Conservation (phyloP, 2,329 filamentous ascomycete genomes). For the Zymoseptoria tritici region DNA sequence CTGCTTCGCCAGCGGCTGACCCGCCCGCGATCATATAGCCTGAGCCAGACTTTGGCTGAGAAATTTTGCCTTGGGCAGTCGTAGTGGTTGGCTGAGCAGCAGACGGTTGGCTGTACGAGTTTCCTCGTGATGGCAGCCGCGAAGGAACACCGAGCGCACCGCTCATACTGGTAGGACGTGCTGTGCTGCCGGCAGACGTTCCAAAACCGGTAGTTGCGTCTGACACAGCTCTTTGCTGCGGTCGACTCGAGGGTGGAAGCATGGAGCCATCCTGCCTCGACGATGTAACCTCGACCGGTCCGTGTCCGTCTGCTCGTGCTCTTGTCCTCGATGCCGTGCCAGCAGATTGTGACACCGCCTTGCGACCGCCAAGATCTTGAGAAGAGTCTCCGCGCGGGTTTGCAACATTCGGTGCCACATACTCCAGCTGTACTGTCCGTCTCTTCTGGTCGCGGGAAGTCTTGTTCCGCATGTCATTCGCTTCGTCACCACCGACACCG, state of each 20-base stretch:
- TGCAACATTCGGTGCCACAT: constrained; percentile 83
- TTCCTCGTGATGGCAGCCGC: constrained; percentile 63
- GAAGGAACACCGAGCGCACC: constrained; percentile 59
- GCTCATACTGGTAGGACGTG: constrained; percentile 66
- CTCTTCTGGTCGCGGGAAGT: constrained; percentile 74
- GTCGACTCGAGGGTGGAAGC: constrained; percentile 29
- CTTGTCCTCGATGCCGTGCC: constrained; percentile 35
- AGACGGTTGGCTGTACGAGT: constrained; percentile 78
- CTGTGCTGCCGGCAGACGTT: constrained; percentile 30
- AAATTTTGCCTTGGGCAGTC: constrained; percentile 81
- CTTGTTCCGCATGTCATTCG: constrained; percentile 37
- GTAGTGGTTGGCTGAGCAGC: constrained; percentile 81
- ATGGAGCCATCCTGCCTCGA: constrained; percentile 25
- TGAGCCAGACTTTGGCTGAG: constrained; percentile 61
- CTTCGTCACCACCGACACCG: constrained; percentile 18
- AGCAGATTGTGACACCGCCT: constrained; percentile 15
- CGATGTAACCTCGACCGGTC: constrained; percentile 39
- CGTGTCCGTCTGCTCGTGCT: constrained; percentile 49
- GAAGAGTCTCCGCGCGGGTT: constrained; percentile 62
- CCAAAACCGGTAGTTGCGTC: constrained; percentile 36
- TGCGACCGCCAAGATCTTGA: constrained; percentile 18
- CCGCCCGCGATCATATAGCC: constrained; percentile 65
- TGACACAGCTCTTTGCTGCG: constrained; percentile 45
- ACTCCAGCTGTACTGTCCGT: constrained; percentile 93
- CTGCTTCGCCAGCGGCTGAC: constrained; percentile 44